Base-by-base conservation (phyloP, 495 filamentous ascomycete species). In the Immersiella caudata region DNA sequence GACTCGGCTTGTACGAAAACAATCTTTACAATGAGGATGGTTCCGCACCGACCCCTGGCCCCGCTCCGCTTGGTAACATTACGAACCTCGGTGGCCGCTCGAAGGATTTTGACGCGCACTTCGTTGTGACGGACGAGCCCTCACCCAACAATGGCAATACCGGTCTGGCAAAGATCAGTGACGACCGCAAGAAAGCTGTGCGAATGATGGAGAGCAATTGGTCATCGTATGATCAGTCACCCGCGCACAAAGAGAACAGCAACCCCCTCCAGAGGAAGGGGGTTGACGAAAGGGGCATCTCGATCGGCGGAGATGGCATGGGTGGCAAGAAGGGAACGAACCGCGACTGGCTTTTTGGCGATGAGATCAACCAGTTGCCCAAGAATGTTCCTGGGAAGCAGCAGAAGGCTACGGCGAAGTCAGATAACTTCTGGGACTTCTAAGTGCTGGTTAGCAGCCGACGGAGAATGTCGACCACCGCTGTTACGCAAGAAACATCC, bases 21-120 rank as follows among this genome's bases (percentile, higher is more conserved):
- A 87, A 90, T 24, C 75, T 95, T 21, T 88, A 87, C 74, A 79
- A 79, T 57, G 89, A 89, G 63, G 84, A 86, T 40, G 80, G 78
- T 33, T 73, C 70, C 29, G 74, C 57, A 29, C 58, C 74, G 3
- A 67, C 66, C 63, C 69, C 80, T 6, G 74, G 74, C 5, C 68
- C 73, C 50, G 70, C 73, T 4, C 73, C 80, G 21, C 82, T 90
- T 12, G 82, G 84, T 21, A 85, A 86, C 54, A 85, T 89, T 64
- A 88, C 88, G 57, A 91, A 91, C 71, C 78, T 83, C 24, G 84
- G 88, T 69, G 85, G 88, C 77, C 87, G 90, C 64, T 79, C 79
- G 69, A 91, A 92, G 79, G 84, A 91, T 73, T 93, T 96, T 68
- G 88, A 88, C 40, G 71, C 84, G 11, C 91, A 95, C 68, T 94